These are phyloP conservation scores for Saraca asoca DNA, from an alignment of 331 rosid genomes.

Conservation along the genomic window DNA sequence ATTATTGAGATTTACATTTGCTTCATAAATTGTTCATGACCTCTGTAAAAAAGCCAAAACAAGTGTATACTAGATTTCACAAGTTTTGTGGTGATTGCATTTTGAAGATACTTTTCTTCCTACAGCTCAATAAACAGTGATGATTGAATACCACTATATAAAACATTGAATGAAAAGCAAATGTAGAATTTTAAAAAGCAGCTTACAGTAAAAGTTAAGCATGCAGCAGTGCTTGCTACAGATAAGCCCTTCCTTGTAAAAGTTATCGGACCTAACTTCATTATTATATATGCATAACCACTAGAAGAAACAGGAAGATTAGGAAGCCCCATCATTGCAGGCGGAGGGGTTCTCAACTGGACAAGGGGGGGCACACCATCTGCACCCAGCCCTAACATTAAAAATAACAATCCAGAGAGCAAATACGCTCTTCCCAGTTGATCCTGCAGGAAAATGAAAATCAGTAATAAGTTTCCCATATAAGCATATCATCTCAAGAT, in stretches of 20 bases:
- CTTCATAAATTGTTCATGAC: conserved; percentile 21
- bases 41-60: conserved; percentile 27
- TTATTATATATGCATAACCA: conserved; percentile 80
- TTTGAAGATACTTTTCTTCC: neutral
- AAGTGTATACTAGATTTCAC: neutral
- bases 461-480: conserved; percentile 35
- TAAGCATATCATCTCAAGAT: conserved; percentile 30
- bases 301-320: conserved; percentile 68
- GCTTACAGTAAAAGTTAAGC: conserved; percentile 88
- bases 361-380: conserved; percentile 90
- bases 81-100: neutral
- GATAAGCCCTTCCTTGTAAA: conserved; percentile 97
- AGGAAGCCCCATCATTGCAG: conserved; percentile 75
- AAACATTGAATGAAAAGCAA: conserved; percentile 24
- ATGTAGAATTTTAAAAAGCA: conserved; percentile 30
- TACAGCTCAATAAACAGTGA: neutral
- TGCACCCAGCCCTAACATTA: conserved; percentile 80
- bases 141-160: neutral
- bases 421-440: conserved; percentile 92
- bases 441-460: conserved; percentile 56
- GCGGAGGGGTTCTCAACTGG: conserved; percentile 83
- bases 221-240: conserved; percentile 87
- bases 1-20: conserved; percentile 10
- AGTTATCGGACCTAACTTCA: conserved; percentile 82
- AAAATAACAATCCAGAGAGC: conserved; percentile 80